phyloP scores from a whole-genome alignment of 2,329 filamentous ascomycete species.

The Hysterium pulicare region DNA sequence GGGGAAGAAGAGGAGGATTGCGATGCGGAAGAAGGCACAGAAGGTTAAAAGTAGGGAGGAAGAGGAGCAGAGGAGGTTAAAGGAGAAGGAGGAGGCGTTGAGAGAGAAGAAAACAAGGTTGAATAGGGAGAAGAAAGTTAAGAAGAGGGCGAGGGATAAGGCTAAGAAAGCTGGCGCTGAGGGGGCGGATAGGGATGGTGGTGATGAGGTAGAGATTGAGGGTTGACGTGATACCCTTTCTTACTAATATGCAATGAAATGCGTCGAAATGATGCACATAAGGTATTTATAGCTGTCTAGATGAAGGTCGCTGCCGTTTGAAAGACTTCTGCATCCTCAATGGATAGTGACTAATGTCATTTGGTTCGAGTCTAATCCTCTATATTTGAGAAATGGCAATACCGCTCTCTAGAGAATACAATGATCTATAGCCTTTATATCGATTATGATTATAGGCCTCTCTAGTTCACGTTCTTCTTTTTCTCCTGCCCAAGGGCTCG shows the following conservation, averaged over 20 bases:
- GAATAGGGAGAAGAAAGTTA: slow-evolving; percentile 39
- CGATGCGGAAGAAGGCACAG: slow-evolving; percentile 30
- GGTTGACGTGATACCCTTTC: background rate
- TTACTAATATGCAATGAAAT: background rate
- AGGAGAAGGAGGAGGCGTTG: slow-evolving; percentile 32
- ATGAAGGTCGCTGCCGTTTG: background rate
- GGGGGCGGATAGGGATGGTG: background rate
- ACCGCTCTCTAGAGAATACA: too few relatives aligned
- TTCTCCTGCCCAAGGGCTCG: too few relatives aligned
- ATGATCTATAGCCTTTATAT: too few relatives aligned
- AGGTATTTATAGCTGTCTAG: background rate
- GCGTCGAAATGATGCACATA: background rate
- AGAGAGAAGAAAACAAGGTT: slow-evolving; percentile 33
- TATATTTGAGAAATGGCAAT: too few relatives aligned
- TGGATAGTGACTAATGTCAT: too few relatives aligned
- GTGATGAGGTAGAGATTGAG: background rate
- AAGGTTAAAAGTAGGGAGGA: slow-evolving; percentile 21
- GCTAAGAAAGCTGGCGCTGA: slow-evolving; percentile 27
- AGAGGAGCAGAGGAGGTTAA: slow-evolving; percentile 21
- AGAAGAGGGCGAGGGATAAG: slow-evolving; percentile 33
- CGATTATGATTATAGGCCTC: too few relatives aligned
- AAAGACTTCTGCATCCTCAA: background rate
- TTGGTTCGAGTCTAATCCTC: too few relatives aligned
- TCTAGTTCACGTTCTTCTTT: too few relatives aligned
- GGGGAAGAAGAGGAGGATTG: slow-evolving; percentile 35